Conservation (phyloP, 2,329 filamentous ascomycete genomes). For the Microascus cirrosus region DNA sequence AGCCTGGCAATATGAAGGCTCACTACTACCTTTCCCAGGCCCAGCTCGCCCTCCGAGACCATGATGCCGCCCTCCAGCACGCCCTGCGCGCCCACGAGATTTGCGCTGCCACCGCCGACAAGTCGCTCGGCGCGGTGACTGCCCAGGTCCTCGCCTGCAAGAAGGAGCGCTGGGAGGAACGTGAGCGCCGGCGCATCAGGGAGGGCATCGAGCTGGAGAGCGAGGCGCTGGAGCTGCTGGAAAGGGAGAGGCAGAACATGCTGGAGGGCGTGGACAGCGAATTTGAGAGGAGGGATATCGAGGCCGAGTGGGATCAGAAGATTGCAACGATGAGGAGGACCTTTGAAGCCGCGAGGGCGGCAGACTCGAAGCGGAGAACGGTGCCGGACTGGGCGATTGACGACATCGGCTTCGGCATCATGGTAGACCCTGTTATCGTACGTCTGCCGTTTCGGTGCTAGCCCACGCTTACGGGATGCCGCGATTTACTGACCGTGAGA, state of each 20-base stretch:
- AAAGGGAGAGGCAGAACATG: conserved; percentile 29
- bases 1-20: conserved; percentile 63
- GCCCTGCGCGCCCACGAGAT: conserved; percentile 63
- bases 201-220: conserved; percentile 46
- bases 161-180: conserved; percentile 73
- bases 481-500: conserved; percentile 9
- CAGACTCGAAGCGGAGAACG: conserved; percentile 35
- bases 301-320: conserved; percentile 35
- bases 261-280: conserved; percentile 26
- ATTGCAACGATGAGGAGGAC: conserved; percentile 28
- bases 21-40: conserved; percentile 77
- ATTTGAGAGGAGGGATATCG: conserved; percentile 35
- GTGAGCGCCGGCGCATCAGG: conserved; percentile 50
- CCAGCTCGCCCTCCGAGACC: conserved; percentile 58
- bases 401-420: conserved; percentile 62
- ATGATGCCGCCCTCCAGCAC: conserved; percentile 52
- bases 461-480: not conserved
- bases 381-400: conserved; percentile 71
- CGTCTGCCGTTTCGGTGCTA: conserved; percentile 12
- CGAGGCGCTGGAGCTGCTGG: conserved; percentile 44
- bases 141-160: conserved; percentile 68
- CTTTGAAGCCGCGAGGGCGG: conserved; percentile 39
- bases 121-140: conserved; percentile 60
- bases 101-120: conserved; percentile 52
- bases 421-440: conserved; percentile 58